Evolutionary conservation across 1,284 basidiomycete species (phyloP).

Genomic region (Kwoniella shivajii): DNA sequence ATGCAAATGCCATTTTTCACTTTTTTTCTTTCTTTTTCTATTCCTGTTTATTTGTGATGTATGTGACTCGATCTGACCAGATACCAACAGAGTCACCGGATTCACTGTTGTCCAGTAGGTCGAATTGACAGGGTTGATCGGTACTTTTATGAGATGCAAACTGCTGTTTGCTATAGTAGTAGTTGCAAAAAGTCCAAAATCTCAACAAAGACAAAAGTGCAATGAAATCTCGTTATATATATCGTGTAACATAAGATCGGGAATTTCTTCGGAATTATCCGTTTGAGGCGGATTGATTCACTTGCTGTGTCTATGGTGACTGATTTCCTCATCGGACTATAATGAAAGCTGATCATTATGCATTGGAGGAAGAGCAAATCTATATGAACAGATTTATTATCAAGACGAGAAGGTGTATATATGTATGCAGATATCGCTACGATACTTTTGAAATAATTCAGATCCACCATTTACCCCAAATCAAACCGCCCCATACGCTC

Average conservation of each 20-base stretch:
- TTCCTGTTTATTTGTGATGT: too few species aligned
- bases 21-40: neutral
- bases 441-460: neutral
- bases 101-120: neutral
- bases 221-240: neutral
- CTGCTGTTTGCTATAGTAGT: neutral
- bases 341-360: too few species aligned
- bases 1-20: constrained; percentile 16
- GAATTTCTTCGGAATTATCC: neutral
- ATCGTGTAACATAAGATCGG: too few species aligned
- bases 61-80: too few species aligned
- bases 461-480: constrained; percentile 29
- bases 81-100: neutral
- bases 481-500: constrained; percentile 29
- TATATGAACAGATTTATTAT: too few species aligned
- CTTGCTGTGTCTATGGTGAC: too few species aligned
- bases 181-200: neutral
- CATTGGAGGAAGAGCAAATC: too few species aligned
- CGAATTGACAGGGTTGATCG: neutral
- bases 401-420: too few species aligned
- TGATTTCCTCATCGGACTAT: too few species aligned
- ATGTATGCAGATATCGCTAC: neutral
- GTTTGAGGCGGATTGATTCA: too few species aligned
- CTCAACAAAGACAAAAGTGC: neutral
- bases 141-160: neutral